Base-by-base conservation (phyloP, 768 basidiomycete genomes). In the Boletus sp. region DNA sequence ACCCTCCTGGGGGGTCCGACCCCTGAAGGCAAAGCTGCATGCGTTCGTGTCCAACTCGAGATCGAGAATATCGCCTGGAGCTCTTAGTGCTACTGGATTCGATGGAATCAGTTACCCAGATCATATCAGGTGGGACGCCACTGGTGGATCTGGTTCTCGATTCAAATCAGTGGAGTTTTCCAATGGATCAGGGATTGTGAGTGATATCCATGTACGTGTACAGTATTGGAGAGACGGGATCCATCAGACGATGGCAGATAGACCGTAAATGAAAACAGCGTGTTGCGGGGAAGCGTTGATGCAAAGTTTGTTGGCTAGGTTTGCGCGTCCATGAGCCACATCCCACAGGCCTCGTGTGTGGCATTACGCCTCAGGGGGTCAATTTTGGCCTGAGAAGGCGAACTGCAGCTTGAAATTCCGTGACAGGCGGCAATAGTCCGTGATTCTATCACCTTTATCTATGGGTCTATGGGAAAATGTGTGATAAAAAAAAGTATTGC, bases 1-100 rank as follows among this genome's bases (percentile, higher is more conserved):
- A 39, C 64, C 36, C 52, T 80, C 30, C 79, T 90, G 35, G 89
- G 89, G 4, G 88, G 87, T 0, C 65, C 74, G 44, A 75, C 76
- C n/a, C 73, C 82, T 8, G 86, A 85, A 60, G 87, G 85, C 15
- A 80, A 73, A 24, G 84, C 87, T 4, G 83, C 86, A 18, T 83
- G 87, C 1, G 78, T 83, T 2, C 78, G 89, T 11, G 79, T 86
- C 28, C 78, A 83, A 68, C 74, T 88, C 33, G 83, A 86, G 67
- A 77, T 90, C 41, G 89, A 90, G 73, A 75, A 80, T 49, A 83
- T 88, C 58, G 76, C 85, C 73, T 71, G 54, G 54, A 64, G 62
- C 33, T 44, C 54, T 59, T 63, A 58, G 55, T 55, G 49, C 62
- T 49, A 54, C 45, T 47, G 59, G 64, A 10, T 41, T 62, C 41